Conservation (phyloP, 2,329 filamentous ascomycete genomes). For the Pestalotiopsis sp. region DNA sequence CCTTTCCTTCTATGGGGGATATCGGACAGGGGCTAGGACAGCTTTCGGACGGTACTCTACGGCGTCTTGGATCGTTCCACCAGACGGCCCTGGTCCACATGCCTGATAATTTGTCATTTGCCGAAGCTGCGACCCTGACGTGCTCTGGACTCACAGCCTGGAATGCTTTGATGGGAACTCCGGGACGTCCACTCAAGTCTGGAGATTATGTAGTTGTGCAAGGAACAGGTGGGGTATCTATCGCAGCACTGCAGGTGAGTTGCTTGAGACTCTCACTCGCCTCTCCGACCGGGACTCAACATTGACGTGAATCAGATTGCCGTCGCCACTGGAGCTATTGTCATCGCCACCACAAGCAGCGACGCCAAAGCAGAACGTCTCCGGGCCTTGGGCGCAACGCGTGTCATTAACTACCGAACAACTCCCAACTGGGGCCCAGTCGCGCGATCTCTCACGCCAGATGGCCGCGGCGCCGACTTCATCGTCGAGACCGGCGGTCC, state of each 20-base stretch:
- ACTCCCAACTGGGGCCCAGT: slow-evolving; percentile 61
- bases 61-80: slow-evolving; percentile 50
- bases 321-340: slow-evolving; percentile 50
- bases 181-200: slow-evolving; percentile 39
- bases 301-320: slow-evolving; percentile 36
- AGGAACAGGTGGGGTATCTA: slow-evolving; percentile 42
- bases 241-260: slow-evolving; percentile 29
- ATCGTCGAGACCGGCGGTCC: slow-evolving; percentile 69
- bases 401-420: slow-evolving; percentile 63
- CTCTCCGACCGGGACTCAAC: background rate
- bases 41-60: slow-evolving; percentile 49
- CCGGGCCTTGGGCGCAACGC: slow-evolving; percentile 58
- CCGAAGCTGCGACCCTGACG: slow-evolving; percentile 45
- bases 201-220: slow-evolving; percentile 39
- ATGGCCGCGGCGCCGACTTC: slow-evolving; percentile 59
- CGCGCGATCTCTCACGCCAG: slow-evolving; percentile 50
- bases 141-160: slow-evolving; percentile 54
- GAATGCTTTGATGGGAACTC: slow-evolving; percentile 52
- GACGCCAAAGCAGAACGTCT: slow-evolving; percentile 55
- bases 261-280: rapidly evolving
- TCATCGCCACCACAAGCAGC: slow-evolving; percentile 63
- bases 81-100: slow-evolving; percentile 39
- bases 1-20: slow-evolving; percentile 24
- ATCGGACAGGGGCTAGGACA: slow-evolving; percentile 63
- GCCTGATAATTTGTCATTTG: background rate